Evolutionary conservation across 805 yeast species (phyloP), one percentile per base, ranked within the genome.

Genomic region (Yarrowia sp.): DNA sequence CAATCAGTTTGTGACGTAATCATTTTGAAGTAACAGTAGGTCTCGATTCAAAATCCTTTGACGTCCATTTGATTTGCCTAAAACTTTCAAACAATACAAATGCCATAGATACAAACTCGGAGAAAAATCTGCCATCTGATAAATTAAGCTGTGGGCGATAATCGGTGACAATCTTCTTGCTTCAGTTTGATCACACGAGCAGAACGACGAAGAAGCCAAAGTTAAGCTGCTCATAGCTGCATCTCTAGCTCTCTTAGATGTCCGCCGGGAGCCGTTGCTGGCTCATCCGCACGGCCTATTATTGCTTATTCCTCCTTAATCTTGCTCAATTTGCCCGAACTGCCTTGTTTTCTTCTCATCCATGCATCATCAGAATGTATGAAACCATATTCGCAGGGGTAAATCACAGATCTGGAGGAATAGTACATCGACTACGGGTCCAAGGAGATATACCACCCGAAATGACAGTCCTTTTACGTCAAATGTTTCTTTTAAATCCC

Each of bases 121-220:
- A 8, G 19, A 8, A 5, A 8, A 8, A 1, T 15, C 8, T 8
- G 7, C 7, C 52, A 49, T 49, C 53, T 15, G 53, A 49, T 49
- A 32, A 49, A 9, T 14, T 26, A 48, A 22, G 14, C 35, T 5
- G 36, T 48, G n/a, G 8, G 35, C 19, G 40, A 49, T 26, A 49
- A 49, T 19, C 43, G 9, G 15, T 8, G 43, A 38, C 16, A 36
- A 11, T 36, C 58, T 53, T 19, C 19, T 19, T 19, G 19, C 19
- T 19, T 53, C n/a, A 12, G 26, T 12, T 5, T 36, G 43, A 14
- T 53, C 59, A 53, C 59, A 22, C 59, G 59, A 53, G 35, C 45
- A 53, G 32, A 53, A 14, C 16, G 56, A 36, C n/a, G 32, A 16
- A 38, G 43, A 16, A 8, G 35, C 59, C 45, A 53, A 53, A 16